These are phyloP conservation scores for Prunella vulgaris DNA, from an alignment of 257 asterid genomes.

Conservation along the genomic window DNA sequence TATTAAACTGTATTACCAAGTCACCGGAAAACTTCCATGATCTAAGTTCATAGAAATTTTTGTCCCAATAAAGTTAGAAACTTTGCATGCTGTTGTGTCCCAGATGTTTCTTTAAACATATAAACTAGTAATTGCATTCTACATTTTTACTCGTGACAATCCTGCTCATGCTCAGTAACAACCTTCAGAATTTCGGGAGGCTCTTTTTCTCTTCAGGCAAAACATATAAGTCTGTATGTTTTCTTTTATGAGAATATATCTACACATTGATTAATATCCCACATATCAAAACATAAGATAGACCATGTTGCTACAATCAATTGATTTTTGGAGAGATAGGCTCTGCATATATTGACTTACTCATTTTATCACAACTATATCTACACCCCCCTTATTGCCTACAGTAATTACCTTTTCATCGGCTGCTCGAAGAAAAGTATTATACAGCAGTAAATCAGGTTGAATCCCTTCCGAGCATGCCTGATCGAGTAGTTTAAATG, in stretches of 20 bases:
- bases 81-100: not conserved
- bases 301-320: not conserved
- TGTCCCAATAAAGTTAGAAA: too few species aligned
- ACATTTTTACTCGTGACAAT: too few species aligned
- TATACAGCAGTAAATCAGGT: conserved; percentile 57
- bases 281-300: not conserved
- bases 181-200: too few species aligned
- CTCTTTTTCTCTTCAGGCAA: not conserved
- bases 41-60: too few species aligned
- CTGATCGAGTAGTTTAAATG: conserved; percentile 46
- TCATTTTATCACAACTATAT: too few species aligned
- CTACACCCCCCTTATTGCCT: not conserved
- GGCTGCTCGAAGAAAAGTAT: conserved; percentile 65
- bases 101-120: too few species aligned
- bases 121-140: too few species aligned
- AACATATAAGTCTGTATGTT: not conserved
- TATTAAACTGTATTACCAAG: too few species aligned
- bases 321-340: not conserved
- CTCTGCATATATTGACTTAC: not conserved
- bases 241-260: too few species aligned
- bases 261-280: not conserved
- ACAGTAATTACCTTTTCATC: conserved; percentile 46
- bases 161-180: too few species aligned
- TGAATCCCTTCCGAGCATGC: conserved; percentile 46
- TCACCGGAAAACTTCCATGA: too few species aligned